These are phyloP conservation scores for Hippophae rhamnoides DNA, from an alignment of 306 rosid species.

Conservation along the genomic window DNA sequence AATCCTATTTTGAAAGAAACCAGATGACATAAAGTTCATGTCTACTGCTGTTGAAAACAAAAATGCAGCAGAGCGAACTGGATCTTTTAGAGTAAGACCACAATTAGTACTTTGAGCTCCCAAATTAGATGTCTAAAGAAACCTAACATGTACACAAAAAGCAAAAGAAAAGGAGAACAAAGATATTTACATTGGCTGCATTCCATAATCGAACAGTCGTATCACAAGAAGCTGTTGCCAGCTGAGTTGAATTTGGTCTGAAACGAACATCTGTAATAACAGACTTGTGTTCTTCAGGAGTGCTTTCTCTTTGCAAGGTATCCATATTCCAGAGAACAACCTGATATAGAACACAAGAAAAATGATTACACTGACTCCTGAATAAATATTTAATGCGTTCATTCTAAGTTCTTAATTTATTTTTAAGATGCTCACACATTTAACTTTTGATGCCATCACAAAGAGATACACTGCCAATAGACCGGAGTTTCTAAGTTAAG, in stretches of 20 bases:
- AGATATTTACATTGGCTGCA: conserved; percentile 61
- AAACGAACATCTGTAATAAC: conserved; percentile 87
- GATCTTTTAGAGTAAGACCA: no score
- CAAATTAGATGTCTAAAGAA: no score
- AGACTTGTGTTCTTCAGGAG: conserved; percentile 53
- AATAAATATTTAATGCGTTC: not conserved
- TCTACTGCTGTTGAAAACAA: not conserved
- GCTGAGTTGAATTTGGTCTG: conserved; percentile 84
- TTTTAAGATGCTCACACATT: not conserved
- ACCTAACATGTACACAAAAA: not conserved
- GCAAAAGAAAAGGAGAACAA: not conserved
- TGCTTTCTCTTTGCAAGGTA: conserved; percentile 67
- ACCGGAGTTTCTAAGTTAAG: no score
- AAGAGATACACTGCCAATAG: no score
- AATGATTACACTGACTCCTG: conserved; percentile 12
- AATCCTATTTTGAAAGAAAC: no score
- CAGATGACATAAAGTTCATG: no score
- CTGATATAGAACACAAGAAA: conserved; percentile 33
- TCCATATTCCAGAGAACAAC: conserved; percentile 92
- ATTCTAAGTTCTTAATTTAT: not conserved
- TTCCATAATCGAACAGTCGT: conserved; percentile 88
- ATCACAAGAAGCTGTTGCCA: conserved; percentile 92
- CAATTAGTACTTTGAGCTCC: no score
- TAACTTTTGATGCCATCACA: no score
- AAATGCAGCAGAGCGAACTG: no score